Evolutionary conservation across 1,284 basidiomycete species (phyloP), one percentile per base, ranked within the genome.

Genomic region (Leccinum subrobustum): DNA sequence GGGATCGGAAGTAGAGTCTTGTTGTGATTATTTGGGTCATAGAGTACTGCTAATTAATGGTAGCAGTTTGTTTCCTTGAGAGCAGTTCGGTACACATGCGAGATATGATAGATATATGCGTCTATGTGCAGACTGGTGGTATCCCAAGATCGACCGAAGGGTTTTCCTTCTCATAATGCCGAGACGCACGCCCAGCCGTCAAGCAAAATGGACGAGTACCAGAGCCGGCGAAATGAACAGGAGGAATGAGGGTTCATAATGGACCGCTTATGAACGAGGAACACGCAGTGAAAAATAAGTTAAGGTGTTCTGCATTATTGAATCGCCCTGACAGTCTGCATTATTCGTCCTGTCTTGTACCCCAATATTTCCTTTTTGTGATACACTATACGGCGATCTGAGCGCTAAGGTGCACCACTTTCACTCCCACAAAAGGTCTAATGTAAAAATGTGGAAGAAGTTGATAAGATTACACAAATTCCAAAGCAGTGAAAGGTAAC

Each of bases 181-280:
- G 16, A 16, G 14, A 67, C 67, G 9, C 70, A 59, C 23, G 54
- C 62, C 3, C 73, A 67, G 35, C 69, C 67, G 18, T 64, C 63
- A 52, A 72, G 70, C 54, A 76, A 78, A 66, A 65, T 76, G 48
- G 79, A 79, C 4, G 82, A 81, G 57, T 76, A 79, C 56, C 68
- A 72, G 51, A 76, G 78, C 64, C 73, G 74, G 65, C 73, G 74
- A 68, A 85, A 81, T 70, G 85, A 87, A 68, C 79, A 80, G 68
- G 91, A 93, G 37, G 91, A 93, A 57, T 78, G 84, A 52, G 90
- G 93, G 68, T 74, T 92, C 61, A 92, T 92, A 56, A 90, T 93
- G 87, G 91, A 92, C 70, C 80, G 88, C 62, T 29, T 29, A 62
- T 91, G 67, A 90, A 92, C 48, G 91, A 93, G 75, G 91, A 93